Percentiles rank a stretch among this genome's conserved stretches.
phyloP scores from a whole-genome alignment of 2,329 filamentous ascomycete species.

The Arthrocladium fulminans region DNA sequence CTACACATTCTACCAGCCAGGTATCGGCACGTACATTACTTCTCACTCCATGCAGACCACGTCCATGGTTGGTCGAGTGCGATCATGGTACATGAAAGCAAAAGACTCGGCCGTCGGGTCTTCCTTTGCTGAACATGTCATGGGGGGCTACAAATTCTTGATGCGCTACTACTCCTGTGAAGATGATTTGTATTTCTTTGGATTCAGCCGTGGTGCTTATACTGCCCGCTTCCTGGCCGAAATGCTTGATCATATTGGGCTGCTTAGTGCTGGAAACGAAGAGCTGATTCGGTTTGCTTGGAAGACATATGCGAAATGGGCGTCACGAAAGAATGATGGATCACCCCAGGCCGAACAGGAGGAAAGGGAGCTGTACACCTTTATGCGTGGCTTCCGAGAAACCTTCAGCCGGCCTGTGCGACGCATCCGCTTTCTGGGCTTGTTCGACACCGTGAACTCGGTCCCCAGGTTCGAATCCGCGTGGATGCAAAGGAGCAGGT shows the following conservation, averaged over 20 bases:
- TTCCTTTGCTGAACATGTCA: conserved; percentile 73
- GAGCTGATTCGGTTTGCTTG: conserved; percentile 78
- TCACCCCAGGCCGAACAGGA: conserved; percentile 38
- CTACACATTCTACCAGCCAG: conserved; percentile 23
- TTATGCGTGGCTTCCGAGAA: conserved; percentile 71
- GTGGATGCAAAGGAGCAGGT: conserved; percentile 67
- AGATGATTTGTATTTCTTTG: conserved; percentile 60
- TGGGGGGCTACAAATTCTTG: conserved; percentile 71
- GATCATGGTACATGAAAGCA: conserved; percentile 42
- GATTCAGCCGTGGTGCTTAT: conserved; percentile 64
- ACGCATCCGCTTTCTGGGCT: conserved; percentile 64
- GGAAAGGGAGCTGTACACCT: conserved; percentile 57
- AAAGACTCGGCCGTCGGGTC: conserved; percentile 74
- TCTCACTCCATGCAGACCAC: conserved; percentile 41
- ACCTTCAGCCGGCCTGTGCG: conserved; percentile 70
- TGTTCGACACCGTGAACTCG: conserved; percentile 77
- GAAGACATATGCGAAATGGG: conserved; percentile 71
- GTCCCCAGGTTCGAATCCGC: conserved; percentile 66
- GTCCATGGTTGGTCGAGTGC: conserved; percentile 45
- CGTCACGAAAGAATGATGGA: conserved; percentile 31
- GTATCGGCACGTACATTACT: conserved; percentile 63
- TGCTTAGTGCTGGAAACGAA: conserved; percentile 73
- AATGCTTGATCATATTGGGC: conserved; percentile 74
- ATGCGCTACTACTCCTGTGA: conserved; percentile 61
- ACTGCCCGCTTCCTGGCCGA: conserved; percentile 69